Conservation (phyloP, 2,329 filamentous ascomycete genomes). For the Pestalotiopsis sp. region DNA sequence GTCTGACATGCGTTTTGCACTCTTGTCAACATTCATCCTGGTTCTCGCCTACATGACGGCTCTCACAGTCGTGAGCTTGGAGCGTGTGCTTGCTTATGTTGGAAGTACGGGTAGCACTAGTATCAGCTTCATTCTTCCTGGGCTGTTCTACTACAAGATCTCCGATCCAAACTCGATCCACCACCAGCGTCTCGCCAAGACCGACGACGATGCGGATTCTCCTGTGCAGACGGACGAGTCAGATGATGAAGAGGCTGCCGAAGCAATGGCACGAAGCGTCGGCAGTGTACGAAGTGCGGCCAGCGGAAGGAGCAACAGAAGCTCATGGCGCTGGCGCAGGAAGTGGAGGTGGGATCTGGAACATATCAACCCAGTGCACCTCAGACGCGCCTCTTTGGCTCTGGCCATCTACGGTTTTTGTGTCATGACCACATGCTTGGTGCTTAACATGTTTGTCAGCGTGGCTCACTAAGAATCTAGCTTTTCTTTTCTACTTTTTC, state of each 20-base stretch:
- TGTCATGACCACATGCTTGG: conserved; percentile 88
- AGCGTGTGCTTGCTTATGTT: conserved; percentile 92
- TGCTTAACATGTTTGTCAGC: conserved; percentile 82
- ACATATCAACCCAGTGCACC: conserved; percentile 64
- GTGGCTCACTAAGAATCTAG: conserved; percentile 56
- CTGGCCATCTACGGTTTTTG: conserved; percentile 81
- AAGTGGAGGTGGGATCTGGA: conserved; percentile 64
- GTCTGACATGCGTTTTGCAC: conserved; percentile 84
- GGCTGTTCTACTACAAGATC: conserved; percentile 98
- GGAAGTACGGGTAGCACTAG: conserved; percentile 92
- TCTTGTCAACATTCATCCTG: conserved; percentile 86
- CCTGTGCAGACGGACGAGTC: conserved; percentile 46
- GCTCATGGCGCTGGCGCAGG: conserved; percentile 55
- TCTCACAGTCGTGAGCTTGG: conserved; percentile 87
- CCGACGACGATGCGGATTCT: conserved; percentile 85
- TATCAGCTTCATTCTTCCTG: conserved; percentile 95
- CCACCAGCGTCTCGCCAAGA: conserved; percentile 86
- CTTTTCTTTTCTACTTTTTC: not conserved
- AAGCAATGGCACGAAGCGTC: conserved; percentile 49
- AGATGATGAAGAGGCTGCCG: conserved; percentile 44
- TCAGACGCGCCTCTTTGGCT: conserved; percentile 75
- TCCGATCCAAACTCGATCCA: conserved; percentile 84
- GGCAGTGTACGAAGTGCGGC: conserved; percentile 42
- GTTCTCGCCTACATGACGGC: conserved; percentile 84
- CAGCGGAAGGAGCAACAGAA: conserved; percentile 32